phyloP scores from a whole-genome alignment of 140 eudicot species.

The Flaveria floridana region DNA sequence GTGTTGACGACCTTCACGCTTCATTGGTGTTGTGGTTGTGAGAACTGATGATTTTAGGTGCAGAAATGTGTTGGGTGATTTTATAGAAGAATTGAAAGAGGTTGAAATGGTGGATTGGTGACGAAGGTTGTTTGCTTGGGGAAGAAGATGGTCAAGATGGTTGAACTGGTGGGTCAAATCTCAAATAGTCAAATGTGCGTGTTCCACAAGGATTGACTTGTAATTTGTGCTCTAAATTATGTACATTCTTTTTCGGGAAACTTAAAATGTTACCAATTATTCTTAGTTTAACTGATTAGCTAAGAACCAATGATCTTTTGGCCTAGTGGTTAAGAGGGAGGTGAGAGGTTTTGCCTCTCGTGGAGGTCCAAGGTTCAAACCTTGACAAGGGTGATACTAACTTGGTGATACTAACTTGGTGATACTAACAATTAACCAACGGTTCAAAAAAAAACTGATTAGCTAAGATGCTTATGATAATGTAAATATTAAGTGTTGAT shows the following conservation, averaged over 20 bases:
- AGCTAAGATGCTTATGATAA: too few species aligned
- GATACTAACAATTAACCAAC: too few species aligned
- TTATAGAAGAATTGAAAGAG: constrained; percentile 17
- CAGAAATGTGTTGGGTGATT: constrained; percentile 12
- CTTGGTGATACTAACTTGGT: too few species aligned
- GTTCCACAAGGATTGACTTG: constrained; percentile 22
- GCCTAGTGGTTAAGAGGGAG: too few species aligned
- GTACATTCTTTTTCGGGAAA: background rate
- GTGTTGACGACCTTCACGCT: constrained; percentile 57
- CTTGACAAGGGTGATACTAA: too few species aligned
- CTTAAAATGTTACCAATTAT: too few species aligned
- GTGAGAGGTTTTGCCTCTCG: too few species aligned
- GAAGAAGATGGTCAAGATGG: constrained; percentile 32
- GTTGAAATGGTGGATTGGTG: background rate
- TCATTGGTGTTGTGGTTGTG: constrained; percentile 38
- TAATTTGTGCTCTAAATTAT: background rate
- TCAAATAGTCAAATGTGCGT: constrained; percentile 24
- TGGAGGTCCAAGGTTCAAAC: too few species aligned
- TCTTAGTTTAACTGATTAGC: too few species aligned
- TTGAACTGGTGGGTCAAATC: background rate
- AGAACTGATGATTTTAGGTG: constrained; percentile 4
- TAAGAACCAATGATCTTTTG: too few species aligned
- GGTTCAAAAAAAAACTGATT: too few species aligned
- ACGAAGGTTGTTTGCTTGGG: constrained; percentile 23
- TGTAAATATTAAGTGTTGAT: too few species aligned